phyloP scores from a whole-genome alignment of 2,329 filamentous ascomycete genomes.

The Laburnicola sp. region DNA sequence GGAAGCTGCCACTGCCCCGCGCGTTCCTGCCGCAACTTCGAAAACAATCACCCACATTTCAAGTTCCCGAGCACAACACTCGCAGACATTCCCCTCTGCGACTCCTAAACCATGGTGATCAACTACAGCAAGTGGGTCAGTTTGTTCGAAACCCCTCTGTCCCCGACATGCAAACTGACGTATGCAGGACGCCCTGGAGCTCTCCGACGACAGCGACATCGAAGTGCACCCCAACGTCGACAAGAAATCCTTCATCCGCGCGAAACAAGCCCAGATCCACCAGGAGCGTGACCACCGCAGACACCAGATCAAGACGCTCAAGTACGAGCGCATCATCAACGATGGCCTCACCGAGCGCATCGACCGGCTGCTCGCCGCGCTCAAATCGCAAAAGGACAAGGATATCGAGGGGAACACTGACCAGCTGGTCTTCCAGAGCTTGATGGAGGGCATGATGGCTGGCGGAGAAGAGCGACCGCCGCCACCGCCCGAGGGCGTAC shows the following conservation, averaged over 20 bases:
- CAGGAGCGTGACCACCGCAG: conserved; percentile 83
- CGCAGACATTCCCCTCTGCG: conserved; percentile 6
- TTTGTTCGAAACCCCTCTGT: conserved; percentile 10
- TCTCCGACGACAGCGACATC: conserved; percentile 96
- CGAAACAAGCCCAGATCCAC: conserved; percentile 97
- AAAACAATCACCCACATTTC: background rate
- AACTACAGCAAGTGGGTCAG: conserved; percentile 74
- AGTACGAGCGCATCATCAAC: conserved; percentile 92
- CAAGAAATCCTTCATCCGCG: conserved; percentile 96
- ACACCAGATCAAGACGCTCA: conserved; percentile 84
- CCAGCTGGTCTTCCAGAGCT: conserved; percentile 82
- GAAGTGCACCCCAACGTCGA: conserved; percentile 99
- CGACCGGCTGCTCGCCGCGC: conserved; percentile 71
- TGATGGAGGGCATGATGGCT: conserved; percentile 78
- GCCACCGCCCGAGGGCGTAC: conserved; percentile 77
- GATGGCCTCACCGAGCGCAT: conserved; percentile 86
- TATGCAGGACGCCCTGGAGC: conserved; percentile 79
- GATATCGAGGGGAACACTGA: conserved; percentile 57
- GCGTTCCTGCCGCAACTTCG: background rate
- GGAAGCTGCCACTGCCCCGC: conserved; percentile 17
- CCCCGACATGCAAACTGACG: conserved; percentile 14
- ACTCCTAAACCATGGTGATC: conserved; percentile 54
- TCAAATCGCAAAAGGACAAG: conserved; percentile 70
- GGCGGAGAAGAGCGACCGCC: conserved; percentile 66
- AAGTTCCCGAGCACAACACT: conserved; percentile 10